Evolutionary conservation across 495 filamentous ascomycete species (phyloP), one percentile per base, ranked within the genome.

Genomic region (Neurospora africana): DNA sequence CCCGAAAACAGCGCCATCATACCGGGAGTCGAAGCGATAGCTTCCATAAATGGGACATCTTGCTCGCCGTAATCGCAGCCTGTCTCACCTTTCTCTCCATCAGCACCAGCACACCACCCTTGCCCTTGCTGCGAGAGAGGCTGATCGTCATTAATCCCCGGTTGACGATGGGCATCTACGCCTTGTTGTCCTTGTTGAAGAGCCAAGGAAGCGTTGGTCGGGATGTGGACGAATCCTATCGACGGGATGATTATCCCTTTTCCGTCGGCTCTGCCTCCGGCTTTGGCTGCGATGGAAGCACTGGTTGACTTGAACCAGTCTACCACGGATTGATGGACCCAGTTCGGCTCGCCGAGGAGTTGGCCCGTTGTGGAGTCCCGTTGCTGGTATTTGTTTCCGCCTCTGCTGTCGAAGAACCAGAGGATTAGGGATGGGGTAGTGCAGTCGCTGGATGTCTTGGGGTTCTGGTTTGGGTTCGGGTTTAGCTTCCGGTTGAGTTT

Each of bases 321-420:
- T 0, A 88, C 87, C 0, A 90, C 89, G 68, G 79, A 74, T 37
- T 73, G 47, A 67, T 83, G 79, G 11, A 86, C 83, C 85, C 85
- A 87, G 74, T 84, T 76, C 4, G 81, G 79, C 72, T 82, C 78
- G 8, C 76, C 76, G 40, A 83, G 73, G 2, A 71, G 79, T 10
- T 79, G 71, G 7, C 74, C 77, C 0, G 76, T 74, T 2, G 19
- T 21, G 13, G 82, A 74, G 15, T 84, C 74, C 9, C 77, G 76
- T 19, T 84, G 79, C 58, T 89, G 86, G 74, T 84, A 88, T 35
- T 80, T 74, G 65, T 82, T 83, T 0, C 91, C 91, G 43, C 91
- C 91, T 40, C 85, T 84, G 70, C 84, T 87, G 77, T 94, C 91
- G 75, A 94, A 93, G 81, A 93, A 93, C 89, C 90, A 94, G 38